A percentile compares a stretch with the other conserved stretches of the same genome.
Conservation (phyloP, 2,329 filamentous ascomycete species). For the Fusarium nanum region DNA sequence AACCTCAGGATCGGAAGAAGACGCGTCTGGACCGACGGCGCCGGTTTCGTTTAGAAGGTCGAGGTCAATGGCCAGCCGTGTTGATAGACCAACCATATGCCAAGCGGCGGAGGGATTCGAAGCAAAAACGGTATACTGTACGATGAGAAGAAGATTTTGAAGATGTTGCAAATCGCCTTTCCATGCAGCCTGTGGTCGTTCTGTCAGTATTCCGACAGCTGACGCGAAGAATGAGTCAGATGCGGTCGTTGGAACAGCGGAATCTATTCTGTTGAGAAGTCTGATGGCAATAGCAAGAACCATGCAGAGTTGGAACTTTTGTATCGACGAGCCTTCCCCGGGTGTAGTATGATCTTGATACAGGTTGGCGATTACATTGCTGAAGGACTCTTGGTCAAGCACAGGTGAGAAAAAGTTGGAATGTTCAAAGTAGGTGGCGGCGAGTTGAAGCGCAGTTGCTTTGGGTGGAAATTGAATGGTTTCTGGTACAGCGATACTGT, state of each 20-base stretch:
- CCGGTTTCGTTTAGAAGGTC: slow-evolving; percentile 17
- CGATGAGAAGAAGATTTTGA: slow-evolving; percentile 21
- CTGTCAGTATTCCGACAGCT: slow-evolving; percentile 8
- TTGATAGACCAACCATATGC: slow-evolving; percentile 37
- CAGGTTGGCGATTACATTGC: slow-evolving; percentile 2
- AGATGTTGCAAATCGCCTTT: slow-evolving; percentile 26
- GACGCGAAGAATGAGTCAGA: slow-evolving; percentile 30
- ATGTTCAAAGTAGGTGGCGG: slow-evolving; percentile 46
- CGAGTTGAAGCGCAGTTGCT: slow-evolving; percentile 20
- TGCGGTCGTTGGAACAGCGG: slow-evolving; percentile 19
- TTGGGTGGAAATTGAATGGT: slow-evolving; percentile 11
- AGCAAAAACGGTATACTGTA: slow-evolving; percentile 31
- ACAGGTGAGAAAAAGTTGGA: slow-evolving; percentile 47
- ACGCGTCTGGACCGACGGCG: fast-evolving
- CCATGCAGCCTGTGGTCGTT: slow-evolving; percentile 13
- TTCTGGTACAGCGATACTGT: not conserved
- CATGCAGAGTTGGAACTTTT: slow-evolving; percentile 21
- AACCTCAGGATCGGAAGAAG: not conserved
- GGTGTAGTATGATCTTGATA: not conserved
- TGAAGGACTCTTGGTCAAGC: slow-evolving; percentile 31
- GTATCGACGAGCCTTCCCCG: not conserved
- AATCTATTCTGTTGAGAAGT: slow-evolving; percentile 29
- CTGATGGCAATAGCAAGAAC: slow-evolving; percentile 28
- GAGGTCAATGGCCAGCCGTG: slow-evolving; percentile 25
- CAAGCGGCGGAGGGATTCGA: slow-evolving; percentile 32